These are phyloP conservation scores for Phoenix roebelenii DNA, from an alignment of 176 grass and related monocot species.

Conservation along the genomic window DNA sequence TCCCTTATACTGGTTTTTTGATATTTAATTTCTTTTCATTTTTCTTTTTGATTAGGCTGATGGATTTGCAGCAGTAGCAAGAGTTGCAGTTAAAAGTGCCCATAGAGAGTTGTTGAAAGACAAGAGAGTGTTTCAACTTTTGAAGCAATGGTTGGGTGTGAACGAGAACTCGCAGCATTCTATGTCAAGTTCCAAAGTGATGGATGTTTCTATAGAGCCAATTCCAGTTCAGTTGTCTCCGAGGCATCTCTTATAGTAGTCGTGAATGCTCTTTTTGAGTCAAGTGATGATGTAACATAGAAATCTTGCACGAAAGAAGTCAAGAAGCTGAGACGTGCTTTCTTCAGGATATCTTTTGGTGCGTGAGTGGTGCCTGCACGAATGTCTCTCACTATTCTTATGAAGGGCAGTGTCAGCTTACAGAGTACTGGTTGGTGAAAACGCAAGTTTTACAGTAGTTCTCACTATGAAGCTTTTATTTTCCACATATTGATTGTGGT, in stretches of 20 bases:
- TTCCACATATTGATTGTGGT: too few species aligned
- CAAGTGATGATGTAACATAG: too few species aligned
- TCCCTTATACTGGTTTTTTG: not conserved
- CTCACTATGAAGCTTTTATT: too few species aligned
- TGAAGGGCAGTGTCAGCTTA: too few species aligned
- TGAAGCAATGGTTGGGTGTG: slow-evolving; percentile 61
- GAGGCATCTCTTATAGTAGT: not conserved
- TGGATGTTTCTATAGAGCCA: not conserved
- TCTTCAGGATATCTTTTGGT: too few species aligned
- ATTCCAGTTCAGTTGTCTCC: not conserved
- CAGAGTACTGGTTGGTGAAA: too few species aligned
- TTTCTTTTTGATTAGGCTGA: slow-evolving; percentile 47
- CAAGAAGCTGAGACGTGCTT: too few species aligned
- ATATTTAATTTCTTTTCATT: not conserved
- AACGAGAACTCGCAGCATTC: slow-evolving; percentile 17
- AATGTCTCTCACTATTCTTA: too few species aligned
- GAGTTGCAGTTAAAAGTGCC: slow-evolving; percentile 45
- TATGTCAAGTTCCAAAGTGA: slow-evolving; percentile 33
- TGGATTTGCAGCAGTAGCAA: slow-evolving; percentile 58
- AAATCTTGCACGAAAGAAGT: too few species aligned
- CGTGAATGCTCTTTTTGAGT: not conserved
- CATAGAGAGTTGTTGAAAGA: slow-evolving; percentile 62
- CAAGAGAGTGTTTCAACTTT: slow-evolving; percentile 47
- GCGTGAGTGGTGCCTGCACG: too few species aligned
- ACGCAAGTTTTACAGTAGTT: too few species aligned